phyloP scores from a whole-genome alignment of 1,139 yeast genomes.

The Lodderomyces pseudojiufengensis region DNA sequence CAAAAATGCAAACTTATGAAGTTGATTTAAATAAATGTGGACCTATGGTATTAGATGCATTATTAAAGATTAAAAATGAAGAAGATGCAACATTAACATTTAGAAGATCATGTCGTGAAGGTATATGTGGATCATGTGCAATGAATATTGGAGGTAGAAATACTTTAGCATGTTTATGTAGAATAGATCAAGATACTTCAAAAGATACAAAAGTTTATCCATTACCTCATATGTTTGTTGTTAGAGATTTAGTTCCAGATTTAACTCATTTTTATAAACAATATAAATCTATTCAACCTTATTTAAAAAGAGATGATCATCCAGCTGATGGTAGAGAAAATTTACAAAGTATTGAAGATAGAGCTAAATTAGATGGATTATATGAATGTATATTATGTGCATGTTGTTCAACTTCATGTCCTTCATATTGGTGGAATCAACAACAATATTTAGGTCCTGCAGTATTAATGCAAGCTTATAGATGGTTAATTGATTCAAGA shows the following conservation, averaged over 20 bases:
- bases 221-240: constrained; percentile 96
- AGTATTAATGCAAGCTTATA: constrained; percentile 96
- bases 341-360: constrained; percentile 86
- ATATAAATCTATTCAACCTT: constrained; percentile 97
- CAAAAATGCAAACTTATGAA: constrained; percentile 77
- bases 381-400: constrained; percentile 99
- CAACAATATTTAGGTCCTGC: constrained; percentile 99
- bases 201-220: constrained; percentile 90
- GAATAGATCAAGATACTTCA: constrained; percentile 74
- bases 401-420: constrained; percentile 98
- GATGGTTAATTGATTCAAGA: constrained; percentile 98
- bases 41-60: constrained; percentile 96
- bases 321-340: constrained; percentile 94
- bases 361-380: constrained; percentile 94
- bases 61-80: constrained; percentile 91
- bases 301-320: constrained; percentile 74
- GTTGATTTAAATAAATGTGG: constrained; percentile 90
- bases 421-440: constrained; percentile 99
- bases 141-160: constrained; percentile 98
- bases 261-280: constrained; percentile 97
- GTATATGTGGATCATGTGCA: constrained; percentile 99
- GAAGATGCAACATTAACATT: constrained; percentile 93
- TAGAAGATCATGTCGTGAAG: constrained; percentile 99
- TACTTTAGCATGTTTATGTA: constrained; percentile 94
- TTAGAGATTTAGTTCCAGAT: constrained; percentile 96